Evolutionary conservation across 805 yeast genomes (phyloP).

Genomic region (Wickerhamiella sergipiensis): DNA sequence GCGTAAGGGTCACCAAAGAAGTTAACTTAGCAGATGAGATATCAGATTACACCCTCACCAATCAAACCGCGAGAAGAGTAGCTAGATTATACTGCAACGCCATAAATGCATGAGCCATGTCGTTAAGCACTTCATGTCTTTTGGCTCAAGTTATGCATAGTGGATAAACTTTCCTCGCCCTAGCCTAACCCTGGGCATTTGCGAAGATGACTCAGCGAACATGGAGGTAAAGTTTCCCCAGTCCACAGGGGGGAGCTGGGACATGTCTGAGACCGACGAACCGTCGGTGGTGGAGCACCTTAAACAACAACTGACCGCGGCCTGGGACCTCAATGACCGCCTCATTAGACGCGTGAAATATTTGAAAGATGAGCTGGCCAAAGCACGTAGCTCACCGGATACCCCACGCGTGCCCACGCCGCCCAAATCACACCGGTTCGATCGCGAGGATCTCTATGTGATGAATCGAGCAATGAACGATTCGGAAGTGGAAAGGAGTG

Average conservation of each 20-base stretch:
- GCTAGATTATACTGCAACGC: no score
- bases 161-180: no score
- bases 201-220: neutral
- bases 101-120: no score
- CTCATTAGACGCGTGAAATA: neutral
- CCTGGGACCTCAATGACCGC: neutral
- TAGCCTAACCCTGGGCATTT: no score
- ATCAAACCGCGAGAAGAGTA: no score
- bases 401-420: neutral
- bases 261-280: neutral
- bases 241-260: neutral
- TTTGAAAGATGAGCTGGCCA: neutral
- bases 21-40: no score
- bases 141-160: no score
- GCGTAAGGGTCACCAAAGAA: no score
- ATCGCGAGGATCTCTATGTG: neutral
- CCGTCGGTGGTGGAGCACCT: neutral
- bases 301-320: neutral
- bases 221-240: no score
- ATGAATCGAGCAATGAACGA: neutral
- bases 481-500: neutral
- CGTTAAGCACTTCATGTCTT: no score
- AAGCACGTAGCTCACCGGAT: neutral
- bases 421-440: neutral
- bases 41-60: no score